Base-by-base conservation (phyloP, 257 asterid genomes). In the Ehretia macrophylla region DNA sequence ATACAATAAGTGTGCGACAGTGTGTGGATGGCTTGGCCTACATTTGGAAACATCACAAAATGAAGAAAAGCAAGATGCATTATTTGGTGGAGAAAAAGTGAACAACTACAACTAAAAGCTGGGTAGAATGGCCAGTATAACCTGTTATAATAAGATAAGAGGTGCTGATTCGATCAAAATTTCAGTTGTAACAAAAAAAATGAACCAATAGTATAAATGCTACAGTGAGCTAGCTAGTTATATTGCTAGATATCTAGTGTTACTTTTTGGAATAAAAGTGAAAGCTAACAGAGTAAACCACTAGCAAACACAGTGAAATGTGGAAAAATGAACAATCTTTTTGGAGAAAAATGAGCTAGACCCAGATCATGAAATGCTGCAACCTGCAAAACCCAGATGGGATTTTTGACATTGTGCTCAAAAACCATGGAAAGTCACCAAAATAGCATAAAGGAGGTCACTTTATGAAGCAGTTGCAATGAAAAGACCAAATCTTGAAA, bases 311-410 rank as follows among this genome's bases (percentile, higher is more conserved):
- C 9, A 14, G 5, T 17, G 50, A 14, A 57, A 37, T 5, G 54
- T 46, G 47, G 22, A 59, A 9, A 48, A 51, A 4, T 20, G n/a
- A 39, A 16, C 32, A 14, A 22, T 57, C 32, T 50, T 8, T 27
- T 20, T 17, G 23, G 17, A 17, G 57, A 23, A 23, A 38, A 62
- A 58, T 55, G 38, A 59, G 69, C 55, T 55, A 47, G 61, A 50
- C 62, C 75, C 49, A 76, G 63, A 50, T 44, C 23, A 62, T 59
- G 68, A 64, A 51, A 10, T 18, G 20, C 4, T 22, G 27, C 17
- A 58, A 52, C 42, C 45, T 54, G 4, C 11, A 64, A 75, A 59
- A 18, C 69, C 63, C 70, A 67, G 57, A 54, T 50, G 51, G 51
- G 62, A 73, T 60, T 59, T 14, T 56, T 17, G 53, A 3, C 55